These are phyloP conservation scores for Steccherinum ochraceum DNA, from an alignment of 768 basidiomycete species.

Conservation along the genomic window DNA sequence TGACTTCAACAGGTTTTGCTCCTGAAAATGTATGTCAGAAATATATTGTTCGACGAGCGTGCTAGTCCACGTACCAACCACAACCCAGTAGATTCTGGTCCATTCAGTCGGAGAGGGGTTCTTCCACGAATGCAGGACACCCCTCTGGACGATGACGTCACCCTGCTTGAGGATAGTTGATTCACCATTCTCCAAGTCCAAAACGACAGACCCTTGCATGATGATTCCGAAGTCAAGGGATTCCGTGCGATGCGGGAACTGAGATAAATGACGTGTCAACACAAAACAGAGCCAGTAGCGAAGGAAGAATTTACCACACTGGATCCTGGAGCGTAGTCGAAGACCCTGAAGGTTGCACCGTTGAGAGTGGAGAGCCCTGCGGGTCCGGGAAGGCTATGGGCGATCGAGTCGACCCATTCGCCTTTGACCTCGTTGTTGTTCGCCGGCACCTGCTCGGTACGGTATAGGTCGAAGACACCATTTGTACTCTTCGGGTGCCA, in stretches of 20 bases:
- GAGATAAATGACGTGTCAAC: neutral
- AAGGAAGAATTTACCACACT: slow-evolving; percentile 5
- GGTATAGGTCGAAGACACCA: slow-evolving; percentile 2
- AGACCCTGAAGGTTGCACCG: slow-evolving; percentile 12
- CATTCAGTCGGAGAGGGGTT: slow-evolving; percentile 19
- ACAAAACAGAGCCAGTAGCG: neutral
- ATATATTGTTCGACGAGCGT: neutral
- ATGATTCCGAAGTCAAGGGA: slow-evolving; percentile 21
- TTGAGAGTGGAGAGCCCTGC: neutral
- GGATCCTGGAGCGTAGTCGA: slow-evolving; percentile 14
- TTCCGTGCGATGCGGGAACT: slow-evolving; percentile 17
- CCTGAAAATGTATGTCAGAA: neutral
- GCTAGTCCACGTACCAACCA: slow-evolving; percentile 11
- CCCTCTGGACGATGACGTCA: slow-evolving; percentile 20
- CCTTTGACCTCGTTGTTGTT: slow-evolving; percentile 2
- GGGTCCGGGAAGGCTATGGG: neutral
- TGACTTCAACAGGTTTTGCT: neutral
- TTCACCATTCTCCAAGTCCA: slow-evolving; percentile 18
- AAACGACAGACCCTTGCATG: slow-evolving; percentile 13
- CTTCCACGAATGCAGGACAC: slow-evolving; percentile 19
- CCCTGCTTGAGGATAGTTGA: slow-evolving; percentile 15
- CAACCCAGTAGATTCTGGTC: slow-evolving; percentile 19
- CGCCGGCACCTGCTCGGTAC: slow-evolving; percentile 6
- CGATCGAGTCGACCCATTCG: slow-evolving; percentile 7
- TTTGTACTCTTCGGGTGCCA: neutral